Evolutionary conservation across 1,139 yeast species (phyloP).

Genomic region (Yamadazyma kanchanaburiensis): DNA sequence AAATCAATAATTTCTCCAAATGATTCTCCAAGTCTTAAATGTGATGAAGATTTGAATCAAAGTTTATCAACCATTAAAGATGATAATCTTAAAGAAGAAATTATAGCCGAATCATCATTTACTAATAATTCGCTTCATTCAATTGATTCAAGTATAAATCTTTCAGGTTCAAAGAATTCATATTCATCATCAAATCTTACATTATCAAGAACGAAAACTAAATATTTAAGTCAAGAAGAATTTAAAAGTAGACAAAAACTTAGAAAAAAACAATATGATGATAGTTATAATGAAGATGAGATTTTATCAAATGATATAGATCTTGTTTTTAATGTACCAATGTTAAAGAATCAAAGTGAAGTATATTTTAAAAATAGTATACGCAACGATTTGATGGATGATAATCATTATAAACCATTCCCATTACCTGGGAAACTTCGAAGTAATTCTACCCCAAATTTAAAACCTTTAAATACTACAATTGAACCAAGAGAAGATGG

Average conservation of each 20-base stretch:
- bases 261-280: conserved; percentile 43
- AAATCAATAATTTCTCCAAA: conserved; percentile 25
- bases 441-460: conserved; percentile 13
- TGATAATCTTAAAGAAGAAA: conserved; percentile 1
- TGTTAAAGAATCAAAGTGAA: conserved; percentile 36
- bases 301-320: conserved; percentile 37
- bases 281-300: conserved; percentile 42
- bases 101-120: conserved; percentile 6
- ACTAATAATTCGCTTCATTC: conserved; percentile 2
- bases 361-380: conserved; percentile 22
- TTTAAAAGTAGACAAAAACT: conserved; percentile 36
- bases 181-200: conserved; percentile 13
- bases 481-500: conserved; percentile 3
- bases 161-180: conserved; percentile 1
- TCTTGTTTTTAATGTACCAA: conserved; percentile 45
- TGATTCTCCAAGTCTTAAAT: conserved; percentile 18
- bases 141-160: conserved; percentile 4
- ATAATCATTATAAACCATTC: conserved; percentile 30
- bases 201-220: conserved; percentile 33
- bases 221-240: conserved; percentile 33
- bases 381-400: conserved; percentile 26
- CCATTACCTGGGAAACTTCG: conserved; percentile 36
- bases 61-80: conserved; percentile 13
- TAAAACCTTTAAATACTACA: conserved; percentile 7
- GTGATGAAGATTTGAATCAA: conserved; percentile 11